Conservation (phyloP, 352 stramenopile species). For the Pythium myriotylum region DNA sequence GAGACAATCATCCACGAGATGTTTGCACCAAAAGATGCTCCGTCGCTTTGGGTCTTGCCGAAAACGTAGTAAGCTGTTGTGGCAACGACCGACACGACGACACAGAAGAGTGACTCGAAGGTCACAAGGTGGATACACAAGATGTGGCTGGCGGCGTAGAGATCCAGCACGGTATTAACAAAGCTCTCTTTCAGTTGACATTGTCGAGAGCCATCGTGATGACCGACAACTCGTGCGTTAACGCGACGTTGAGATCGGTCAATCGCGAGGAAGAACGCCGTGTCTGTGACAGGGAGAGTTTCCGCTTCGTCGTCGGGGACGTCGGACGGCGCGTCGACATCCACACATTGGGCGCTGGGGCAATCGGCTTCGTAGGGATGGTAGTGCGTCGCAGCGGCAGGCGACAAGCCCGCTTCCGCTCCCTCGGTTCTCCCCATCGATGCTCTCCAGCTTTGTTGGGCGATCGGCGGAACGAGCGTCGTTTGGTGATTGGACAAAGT, state of each 20-base stretch:
- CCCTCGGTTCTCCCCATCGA: background rate
- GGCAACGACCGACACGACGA: constrained; percentile 56
- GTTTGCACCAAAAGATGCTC: constrained; percentile 69
- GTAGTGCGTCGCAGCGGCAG: constrained; percentile 12
- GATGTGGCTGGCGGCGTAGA: constrained; percentile 80
- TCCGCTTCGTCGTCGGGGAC: constrained; percentile 5
- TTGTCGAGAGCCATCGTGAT: constrained; percentile 27
- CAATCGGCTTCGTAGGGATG: constrained; percentile 18
- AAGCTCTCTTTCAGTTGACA: constrained; percentile 49
- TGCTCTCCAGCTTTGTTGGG: background rate
- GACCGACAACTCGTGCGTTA: constrained; percentile 25
- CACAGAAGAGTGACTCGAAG: constrained; percentile 77
- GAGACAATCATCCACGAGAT: constrained; percentile 60
- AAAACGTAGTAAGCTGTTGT: constrained; percentile 75
- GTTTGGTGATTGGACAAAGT: constrained; percentile 15
- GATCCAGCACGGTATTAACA: constrained; percentile 63
- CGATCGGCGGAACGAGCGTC: constrained; percentile 18
- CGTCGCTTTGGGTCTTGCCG: constrained; percentile 32
- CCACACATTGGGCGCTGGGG: background rate
- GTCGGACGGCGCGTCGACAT: background rate
- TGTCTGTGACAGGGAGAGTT: constrained; percentile 14
- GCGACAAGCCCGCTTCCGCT: background rate
- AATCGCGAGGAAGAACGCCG: constrained; percentile 34
- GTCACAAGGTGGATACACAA: constrained; percentile 74
- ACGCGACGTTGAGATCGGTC: constrained; percentile 21